Percentiles rank a stretch among this genome's conserved stretches.
Evolutionary conservation across 1,284 basidiomycete genomes (phyloP).

Genomic region (Hemileccinum hortonii): DNA sequence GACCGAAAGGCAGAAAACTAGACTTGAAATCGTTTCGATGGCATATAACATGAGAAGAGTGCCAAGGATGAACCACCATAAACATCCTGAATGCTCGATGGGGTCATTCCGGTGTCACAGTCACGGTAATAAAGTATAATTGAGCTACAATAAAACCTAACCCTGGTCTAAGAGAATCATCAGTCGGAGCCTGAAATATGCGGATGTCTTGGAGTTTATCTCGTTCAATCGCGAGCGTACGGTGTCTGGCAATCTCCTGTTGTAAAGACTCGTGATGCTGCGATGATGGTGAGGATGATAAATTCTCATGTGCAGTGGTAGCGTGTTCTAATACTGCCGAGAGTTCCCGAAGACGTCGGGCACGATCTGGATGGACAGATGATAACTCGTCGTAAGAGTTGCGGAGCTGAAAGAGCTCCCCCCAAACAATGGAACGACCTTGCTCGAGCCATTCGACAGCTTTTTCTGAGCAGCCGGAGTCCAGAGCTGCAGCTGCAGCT

Average conservation of each 20-base stretch:
- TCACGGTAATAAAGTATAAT: too few relatives aligned
- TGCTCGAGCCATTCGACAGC: constrained; percentile 15
- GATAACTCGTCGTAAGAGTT: constrained; percentile 3
- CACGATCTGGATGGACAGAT: neutral
- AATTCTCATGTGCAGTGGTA: neutral
- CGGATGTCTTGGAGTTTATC: too few relatives aligned
- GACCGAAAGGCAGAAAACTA: too few relatives aligned
- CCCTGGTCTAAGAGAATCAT: too few relatives aligned
- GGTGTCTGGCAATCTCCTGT: constrained; percentile 1
- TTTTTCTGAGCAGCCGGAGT: neutral
- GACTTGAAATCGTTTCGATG: too few relatives aligned
- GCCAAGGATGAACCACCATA: too few relatives aligned
- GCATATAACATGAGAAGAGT: too few relatives aligned
- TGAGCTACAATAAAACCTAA: too few relatives aligned
- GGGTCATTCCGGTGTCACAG: too few relatives aligned
- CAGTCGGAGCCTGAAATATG: too few relatives aligned
- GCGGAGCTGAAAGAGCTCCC: constrained; percentile 11
- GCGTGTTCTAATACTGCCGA: constrained; percentile 1
- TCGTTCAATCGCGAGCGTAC: constrained; percentile 4
- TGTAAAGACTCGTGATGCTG: neutral
- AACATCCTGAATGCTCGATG: too few relatives aligned
- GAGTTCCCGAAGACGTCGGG: neutral
- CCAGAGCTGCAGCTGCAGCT: constrained; percentile 4
- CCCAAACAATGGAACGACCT: constrained; percentile 11
- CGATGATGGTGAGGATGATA: neutral